Base-by-base conservation (phyloP, 495 filamentous ascomycete genomes). In the Achaetomiella virescens region DNA sequence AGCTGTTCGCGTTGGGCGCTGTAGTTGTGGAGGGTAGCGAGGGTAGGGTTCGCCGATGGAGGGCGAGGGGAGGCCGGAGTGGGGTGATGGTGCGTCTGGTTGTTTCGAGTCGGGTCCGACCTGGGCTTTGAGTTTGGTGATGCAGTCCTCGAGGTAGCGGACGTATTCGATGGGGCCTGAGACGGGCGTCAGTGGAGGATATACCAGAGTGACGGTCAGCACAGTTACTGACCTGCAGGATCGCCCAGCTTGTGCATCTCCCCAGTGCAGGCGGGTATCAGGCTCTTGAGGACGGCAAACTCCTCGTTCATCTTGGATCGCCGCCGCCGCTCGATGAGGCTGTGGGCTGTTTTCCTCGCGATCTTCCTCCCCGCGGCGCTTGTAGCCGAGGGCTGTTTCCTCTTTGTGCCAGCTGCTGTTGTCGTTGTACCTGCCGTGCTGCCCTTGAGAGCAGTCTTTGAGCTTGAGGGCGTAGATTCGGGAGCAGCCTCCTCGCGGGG, bases 251-350 rank as follows among this genome's bases (percentile, higher is more conserved):
- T 98, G 72, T 98, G 93, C 93, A 98, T 98, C 64, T 96, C 91
- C 14, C 90, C 90, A 8, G 73, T 74, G 65, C 93, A 97, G 1
- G 93, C 95, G 1, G 95, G 95, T 60, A 98, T 95, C 87, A 98
- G 88, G 66, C 87, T 82, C 74, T 97, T 97, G 55, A 98, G 74
- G 15, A 93, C 87, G 1, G 82, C 86, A 74, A 98, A 98, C 70
- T 97, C 93, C 64, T 97, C 93, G 63, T 98, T 98, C 93, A 98
- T 98, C 77, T 97, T 98, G 6, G 89, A 95, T 47, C 93, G 78
- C 59, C 93, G 76, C 45, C 95, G 74, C 15, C 93, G 81, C 72
- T 98, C 93, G 64, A 98, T 98, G 61, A 97, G 69, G 61, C 89
- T 95, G 64, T 98, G 93, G 2, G 93, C 93, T 1, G 95, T 98